These are phyloP conservation scores for Barnettozyma siamensis DNA, from an alignment of 805 yeast species.

Conservation along the genomic window DNA sequence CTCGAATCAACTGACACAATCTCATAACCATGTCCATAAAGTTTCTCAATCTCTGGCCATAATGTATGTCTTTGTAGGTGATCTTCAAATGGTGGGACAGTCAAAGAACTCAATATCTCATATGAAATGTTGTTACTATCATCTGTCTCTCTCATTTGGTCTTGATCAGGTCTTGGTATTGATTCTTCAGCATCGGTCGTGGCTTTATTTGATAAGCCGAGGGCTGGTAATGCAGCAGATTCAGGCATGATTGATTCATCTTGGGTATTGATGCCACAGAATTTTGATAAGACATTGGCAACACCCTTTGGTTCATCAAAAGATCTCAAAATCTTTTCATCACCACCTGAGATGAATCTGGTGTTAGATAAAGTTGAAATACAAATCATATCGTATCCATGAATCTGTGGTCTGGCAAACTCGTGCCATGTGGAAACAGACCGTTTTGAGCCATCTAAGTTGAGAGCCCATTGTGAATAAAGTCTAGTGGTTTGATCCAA, in stretches of 20 bases:
- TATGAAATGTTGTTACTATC: conserved; percentile 35
- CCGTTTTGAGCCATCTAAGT: conserved; percentile 28
- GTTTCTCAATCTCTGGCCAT: conserved; percentile 92
- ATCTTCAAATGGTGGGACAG: conserved; percentile 79
- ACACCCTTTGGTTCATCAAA: conserved; percentile 85
- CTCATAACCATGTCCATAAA: conserved; percentile 98
- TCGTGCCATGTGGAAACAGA: conserved; percentile 64
- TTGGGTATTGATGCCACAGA: conserved; percentile 40
- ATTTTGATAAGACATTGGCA: conserved; percentile 49
- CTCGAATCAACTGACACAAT: conserved; percentile 72
- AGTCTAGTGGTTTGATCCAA: conserved; percentile 91
- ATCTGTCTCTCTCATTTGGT: conserved; percentile 27
- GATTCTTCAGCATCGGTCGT: conserved; percentile 39
- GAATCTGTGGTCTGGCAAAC: conserved; percentile 95
- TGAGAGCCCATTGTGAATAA: conserved; percentile 54
- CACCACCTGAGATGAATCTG: conserved; percentile 87
- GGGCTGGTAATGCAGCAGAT: conserved; percentile 85
- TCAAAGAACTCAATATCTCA: conserved; percentile 42
- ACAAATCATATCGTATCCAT: conserved; percentile 94
- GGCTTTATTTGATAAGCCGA: conserved; percentile 91
- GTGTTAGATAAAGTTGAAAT: conserved; percentile 54
- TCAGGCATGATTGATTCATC: conserved; percentile 50
- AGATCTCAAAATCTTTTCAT: conserved; percentile 85
- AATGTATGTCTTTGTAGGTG: conserved; percentile 85
- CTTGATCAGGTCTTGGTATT: conserved; percentile 20